Base-by-base conservation (phyloP, 768 basidiomycete species). In the Tulasnella sp. region DNA sequence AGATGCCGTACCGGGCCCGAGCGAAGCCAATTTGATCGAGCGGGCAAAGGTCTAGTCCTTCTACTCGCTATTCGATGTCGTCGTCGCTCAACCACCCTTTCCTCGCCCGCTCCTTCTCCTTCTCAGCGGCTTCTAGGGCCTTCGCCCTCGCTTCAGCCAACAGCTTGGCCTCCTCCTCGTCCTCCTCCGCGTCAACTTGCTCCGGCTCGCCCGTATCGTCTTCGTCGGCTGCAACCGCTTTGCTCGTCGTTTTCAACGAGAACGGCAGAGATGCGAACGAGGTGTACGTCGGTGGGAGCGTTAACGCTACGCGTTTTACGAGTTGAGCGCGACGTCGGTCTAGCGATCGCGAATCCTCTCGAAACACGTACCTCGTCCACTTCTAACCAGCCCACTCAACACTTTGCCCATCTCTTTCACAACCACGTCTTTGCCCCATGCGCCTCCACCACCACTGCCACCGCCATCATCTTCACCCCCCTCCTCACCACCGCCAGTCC, bases 51-150 rank as follows among this genome's bases (percentile, higher is more conserved):
- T 6, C 37, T 37, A 37, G 37, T 37, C 37, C 37, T 37, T 6
- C 18, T 76, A 76, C 46, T 58, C 40, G 31, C 60, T 60, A 28
- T 80, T 37, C 79, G 40, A 80, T 80, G 14, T 80, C 79, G 48
- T 80, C 79, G n/a, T 80, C 79, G n/a, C 69, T 75, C 69, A 80
- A 73, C 79, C 79, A 80, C 24, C 79, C 79, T 18, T 78, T 64
- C 22, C 60, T 44, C 44, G 58, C 77, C 22, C 60, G 16, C 28
- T 64, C 44, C 60, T 76, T 46, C 34, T 50, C 46, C 28, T 46
- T 37, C 24, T 58, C 46, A 5, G 42, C 76, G 9, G 76, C 76
- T 50, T 76, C 46, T 5, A 77, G 46, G 4, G 41, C 37, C 8
- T 40, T 28, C 54, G 31, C 77, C 54, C 42, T 44, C 60, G 50